Evolutionary conservation across 1,284 basidiomycete species (phyloP).

Genomic region (Rhodotorula sp.): DNA sequence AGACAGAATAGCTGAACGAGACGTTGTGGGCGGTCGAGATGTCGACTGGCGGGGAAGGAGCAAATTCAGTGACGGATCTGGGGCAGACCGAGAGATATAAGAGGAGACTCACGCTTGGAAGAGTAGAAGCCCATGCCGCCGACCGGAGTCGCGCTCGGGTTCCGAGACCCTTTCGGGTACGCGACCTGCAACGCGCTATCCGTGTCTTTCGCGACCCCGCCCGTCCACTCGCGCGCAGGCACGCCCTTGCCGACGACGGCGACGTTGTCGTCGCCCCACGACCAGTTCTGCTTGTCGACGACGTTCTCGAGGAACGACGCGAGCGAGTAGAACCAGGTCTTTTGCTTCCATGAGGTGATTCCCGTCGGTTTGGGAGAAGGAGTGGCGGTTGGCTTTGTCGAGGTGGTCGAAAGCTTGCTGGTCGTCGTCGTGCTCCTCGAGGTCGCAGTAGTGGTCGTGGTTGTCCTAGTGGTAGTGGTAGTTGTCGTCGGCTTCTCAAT

Average conservation of each 20-base stretch:
- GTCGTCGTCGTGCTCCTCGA: neutral
- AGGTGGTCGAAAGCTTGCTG: neutral
- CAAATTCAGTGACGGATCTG: neutral
- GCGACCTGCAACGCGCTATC: constrained; percentile 33
- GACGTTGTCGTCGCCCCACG: constrained; percentile 30
- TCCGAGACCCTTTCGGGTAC: constrained; percentile 39
- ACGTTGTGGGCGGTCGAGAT: constrained; percentile 30
- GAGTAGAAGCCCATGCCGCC: constrained; percentile 45
- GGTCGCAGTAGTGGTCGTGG: neutral
- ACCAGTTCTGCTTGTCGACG: constrained; percentile 19
- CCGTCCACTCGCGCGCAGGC: constrained; percentile 22
- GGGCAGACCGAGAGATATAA: neutral
- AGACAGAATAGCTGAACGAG: constrained; percentile 45
- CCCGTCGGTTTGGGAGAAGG: neutral
- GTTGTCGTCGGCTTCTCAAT: constrained; percentile 1
- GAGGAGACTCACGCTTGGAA: constrained; percentile 31
- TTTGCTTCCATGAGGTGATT: constrained; percentile 17
- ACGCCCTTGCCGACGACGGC: constrained; percentile 19
- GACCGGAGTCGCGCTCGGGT: constrained; percentile 30
- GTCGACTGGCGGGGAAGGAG: constrained; percentile 17
- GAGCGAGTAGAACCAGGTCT: constrained; percentile 20
- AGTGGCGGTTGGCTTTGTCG: neutral
- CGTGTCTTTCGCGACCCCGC: constrained; percentile 13
- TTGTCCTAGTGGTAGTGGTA: neutral
- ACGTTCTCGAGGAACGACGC: constrained; percentile 25